These are phyloP conservation scores for Salvia rosmarinus DNA, from an alignment of 257 asterid species.

Conservation along the genomic window DNA sequence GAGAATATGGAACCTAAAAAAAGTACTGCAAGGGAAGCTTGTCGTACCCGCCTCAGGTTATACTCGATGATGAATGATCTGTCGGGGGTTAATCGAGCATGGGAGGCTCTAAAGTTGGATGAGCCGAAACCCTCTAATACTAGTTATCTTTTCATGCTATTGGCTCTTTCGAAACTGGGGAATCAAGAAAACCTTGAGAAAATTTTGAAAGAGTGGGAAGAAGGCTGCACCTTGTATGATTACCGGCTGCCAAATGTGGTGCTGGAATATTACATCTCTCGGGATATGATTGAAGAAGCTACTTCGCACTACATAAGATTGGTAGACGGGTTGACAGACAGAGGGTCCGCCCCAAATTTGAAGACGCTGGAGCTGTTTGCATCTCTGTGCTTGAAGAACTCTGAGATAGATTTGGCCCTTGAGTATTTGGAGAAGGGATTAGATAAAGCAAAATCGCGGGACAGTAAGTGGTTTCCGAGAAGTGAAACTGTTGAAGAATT, in stretches of 20 bases:
- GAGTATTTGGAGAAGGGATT: conserved; percentile 65
- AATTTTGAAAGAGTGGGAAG: conserved; percentile 67
- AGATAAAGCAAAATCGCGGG: conserved; percentile 34
- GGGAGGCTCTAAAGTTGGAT: conserved; percentile 48
- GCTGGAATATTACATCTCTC: conserved; percentile 55
- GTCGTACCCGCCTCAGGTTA: conserved; percentile 51
- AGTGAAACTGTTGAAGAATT: conserved; percentile 57
- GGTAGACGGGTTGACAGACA: conserved; percentile 26
- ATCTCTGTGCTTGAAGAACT: conserved; percentile 46
- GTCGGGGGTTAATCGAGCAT: conserved; percentile 57
- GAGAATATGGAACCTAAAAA: conserved; percentile 42
- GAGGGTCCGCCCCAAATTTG: conserved; percentile 47
- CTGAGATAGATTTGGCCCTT: conserved; percentile 60
- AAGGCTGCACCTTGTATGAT: conserved; percentile 43
- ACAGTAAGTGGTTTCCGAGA: conserved; percentile 51
- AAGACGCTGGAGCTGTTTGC: conserved; percentile 51
- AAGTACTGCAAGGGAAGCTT: conserved; percentile 33
- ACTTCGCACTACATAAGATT: conserved; percentile 44
- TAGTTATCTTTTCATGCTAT: conserved; percentile 48
- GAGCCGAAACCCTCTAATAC: conserved; percentile 38
- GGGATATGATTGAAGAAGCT: conserved; percentile 67
- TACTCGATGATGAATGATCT: conserved; percentile 55
- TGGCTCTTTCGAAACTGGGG: conserved; percentile 53
- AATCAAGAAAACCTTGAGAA: conserved; percentile 56
- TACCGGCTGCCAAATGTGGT: conserved; percentile 65